phyloP scores from a whole-genome alignment of 2,329 filamentous ascomycete species.

The Nothomitra cinnamomea region DNA sequence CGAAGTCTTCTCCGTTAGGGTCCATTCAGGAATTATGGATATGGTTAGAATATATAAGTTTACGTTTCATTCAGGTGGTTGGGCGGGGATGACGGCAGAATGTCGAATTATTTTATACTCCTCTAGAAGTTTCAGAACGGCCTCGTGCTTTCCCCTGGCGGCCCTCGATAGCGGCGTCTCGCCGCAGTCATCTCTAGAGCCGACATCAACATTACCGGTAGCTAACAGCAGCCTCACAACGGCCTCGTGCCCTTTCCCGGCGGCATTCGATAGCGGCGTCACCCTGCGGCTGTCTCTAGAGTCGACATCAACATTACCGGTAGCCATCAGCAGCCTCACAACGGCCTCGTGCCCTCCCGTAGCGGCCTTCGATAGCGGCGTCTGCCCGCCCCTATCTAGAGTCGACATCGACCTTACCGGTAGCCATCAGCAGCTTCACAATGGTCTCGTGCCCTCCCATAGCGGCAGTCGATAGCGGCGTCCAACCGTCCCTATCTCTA shows the following conservation, averaged over 20 bases:
- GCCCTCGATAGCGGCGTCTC: constrained; percentile 7
- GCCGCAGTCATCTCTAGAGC: constrained; percentile 8
- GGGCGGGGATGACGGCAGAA: no score
- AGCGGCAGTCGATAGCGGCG: no score
- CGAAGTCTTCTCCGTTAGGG: no score
- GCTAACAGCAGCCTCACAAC: not conserved
- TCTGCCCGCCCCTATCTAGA: not conserved
- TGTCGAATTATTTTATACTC: no score
- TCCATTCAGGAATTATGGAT: no score
- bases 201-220: constrained; percentile 10
- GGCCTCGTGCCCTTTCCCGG: not conserved
- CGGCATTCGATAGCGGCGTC: constrained; percentile 6
- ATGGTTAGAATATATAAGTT: no score
- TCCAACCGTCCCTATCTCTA: no score
- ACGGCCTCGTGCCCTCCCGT: not conserved
- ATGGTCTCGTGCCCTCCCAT: not conserved
- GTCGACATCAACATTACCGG: constrained; percentile 11
- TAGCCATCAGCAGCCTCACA: not conserved
- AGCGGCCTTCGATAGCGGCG: not conserved
- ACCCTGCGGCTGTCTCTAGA: constrained; percentile 7
- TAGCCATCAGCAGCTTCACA: not conserved
- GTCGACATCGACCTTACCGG: not conserved
- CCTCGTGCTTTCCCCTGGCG: not conserved
- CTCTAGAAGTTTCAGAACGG: not conserved
- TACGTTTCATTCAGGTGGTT: no score